These are phyloP conservation scores for Tanacetum coccineum DNA, from an alignment of 129 eudicot species.

Conservation along the genomic window DNA sequence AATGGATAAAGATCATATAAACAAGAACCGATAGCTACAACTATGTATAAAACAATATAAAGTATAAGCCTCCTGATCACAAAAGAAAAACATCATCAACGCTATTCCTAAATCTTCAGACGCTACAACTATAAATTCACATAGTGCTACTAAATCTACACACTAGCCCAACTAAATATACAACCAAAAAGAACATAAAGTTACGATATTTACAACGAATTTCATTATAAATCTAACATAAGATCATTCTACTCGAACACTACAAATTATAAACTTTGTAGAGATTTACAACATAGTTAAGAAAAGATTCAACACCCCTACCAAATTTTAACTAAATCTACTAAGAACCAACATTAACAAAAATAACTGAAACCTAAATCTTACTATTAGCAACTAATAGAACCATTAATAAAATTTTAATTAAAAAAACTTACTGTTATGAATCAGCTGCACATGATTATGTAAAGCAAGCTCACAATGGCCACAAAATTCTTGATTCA, in stretches of 20 bases:
- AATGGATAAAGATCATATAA: too few relatives aligned
- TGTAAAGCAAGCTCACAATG: conserved; percentile 36
- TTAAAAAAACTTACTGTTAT: conserved; percentile 19
- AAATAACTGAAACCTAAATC: background rate
- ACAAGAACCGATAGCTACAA: too few relatives aligned
- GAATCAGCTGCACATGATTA: conserved; percentile 18
- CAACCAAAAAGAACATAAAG: conserved; percentile 11
- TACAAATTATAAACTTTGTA: background rate
- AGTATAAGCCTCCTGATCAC: background rate
- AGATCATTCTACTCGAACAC: background rate
- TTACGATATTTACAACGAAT: background rate
- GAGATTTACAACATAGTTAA: background rate
- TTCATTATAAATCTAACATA: background rate
- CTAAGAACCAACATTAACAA: background rate
- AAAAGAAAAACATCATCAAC: too few relatives aligned
- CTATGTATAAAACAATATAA: background rate
- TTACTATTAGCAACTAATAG: conserved; percentile 18
- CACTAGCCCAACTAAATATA: background rate
- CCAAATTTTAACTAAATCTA: background rate
- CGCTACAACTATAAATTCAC: background rate
- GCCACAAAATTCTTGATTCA: conserved; percentile 38
- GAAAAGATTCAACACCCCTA: conserved; percentile 5
- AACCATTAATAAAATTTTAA: background rate
- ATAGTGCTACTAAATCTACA: background rate
- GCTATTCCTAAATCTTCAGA: background rate